Evolutionary conservation across 192 early-diverging fungal genomes (phyloP), one percentile per base, ranked within the genome.

Genomic region (Mortierella alpina): DNA sequence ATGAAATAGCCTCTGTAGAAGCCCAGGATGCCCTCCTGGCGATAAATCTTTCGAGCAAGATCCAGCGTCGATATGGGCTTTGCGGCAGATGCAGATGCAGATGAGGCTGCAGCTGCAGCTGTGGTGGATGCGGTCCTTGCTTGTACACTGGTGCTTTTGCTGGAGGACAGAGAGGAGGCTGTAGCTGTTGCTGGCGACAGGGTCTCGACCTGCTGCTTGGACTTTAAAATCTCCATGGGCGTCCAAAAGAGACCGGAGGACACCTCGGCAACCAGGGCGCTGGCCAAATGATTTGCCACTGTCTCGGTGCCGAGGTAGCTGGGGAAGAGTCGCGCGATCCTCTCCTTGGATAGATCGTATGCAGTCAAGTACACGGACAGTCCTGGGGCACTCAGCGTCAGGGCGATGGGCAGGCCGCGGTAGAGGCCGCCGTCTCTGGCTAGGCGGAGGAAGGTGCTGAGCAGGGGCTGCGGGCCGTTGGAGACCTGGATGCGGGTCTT

Each of bases 191-290:
- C 49, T 22, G 53, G 51, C 49, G 65, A 56, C 49, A 62, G 60
- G 11, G 50, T 59, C 48, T 70, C 80, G 41, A 89, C 87, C 72
- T 96, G 95, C 60, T 93, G 63, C 54, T 88, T 87, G 58, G 88
- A 91, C 63, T 96, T 96, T 46, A 96, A 41, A 1, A 96, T 90
- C 73, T 96, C 95, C 95, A 96, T 96, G 2, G 95, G 95, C 6
- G 95, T 96, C 85, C 92, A 96, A 23, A 93, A 85, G 9, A 90
- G 62, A 9, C 93, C 93, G 7, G 89, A 88, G 0, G 88, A 60
- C 13, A 86, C 83, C 73, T 96, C 95, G 20, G 95, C 93, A 20
- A 73, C 62, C 1, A 77, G 74, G 9, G 87, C 93, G n/a, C 89
- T 85, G 1, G 83, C 31, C 18, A 88, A 72, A 74, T 94, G 90